Conservation (phyloP, 345 rosid species). For the Eucalyptus polybractea region DNA sequence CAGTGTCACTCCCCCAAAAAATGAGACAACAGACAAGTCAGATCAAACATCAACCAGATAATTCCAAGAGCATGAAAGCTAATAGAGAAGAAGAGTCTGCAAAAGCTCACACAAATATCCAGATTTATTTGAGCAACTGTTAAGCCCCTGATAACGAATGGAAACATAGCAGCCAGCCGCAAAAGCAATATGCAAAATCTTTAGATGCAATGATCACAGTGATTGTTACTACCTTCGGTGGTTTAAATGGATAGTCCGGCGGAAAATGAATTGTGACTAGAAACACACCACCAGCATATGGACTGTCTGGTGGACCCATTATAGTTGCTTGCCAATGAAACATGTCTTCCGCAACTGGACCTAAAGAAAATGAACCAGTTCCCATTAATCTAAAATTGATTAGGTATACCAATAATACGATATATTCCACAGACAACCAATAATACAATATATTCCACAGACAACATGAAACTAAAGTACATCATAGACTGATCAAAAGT, state of each 20-base stretch:
- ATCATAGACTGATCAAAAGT: background rate
- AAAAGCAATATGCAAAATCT: background rate
- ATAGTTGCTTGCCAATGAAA: conserved; percentile 59
- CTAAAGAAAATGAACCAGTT: background rate
- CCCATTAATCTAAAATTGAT: background rate
- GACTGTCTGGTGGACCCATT: conserved; percentile 54
- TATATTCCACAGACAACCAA: background rate
- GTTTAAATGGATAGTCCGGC: conserved; percentile 50
- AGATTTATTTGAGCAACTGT: background rate
- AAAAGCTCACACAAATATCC: background rate
- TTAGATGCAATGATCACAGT: background rate
- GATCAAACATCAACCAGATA: background rate
- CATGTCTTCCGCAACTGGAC: conserved; percentile 49
- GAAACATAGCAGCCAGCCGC: background rate
- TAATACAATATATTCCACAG: background rate
- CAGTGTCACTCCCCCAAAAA: background rate
- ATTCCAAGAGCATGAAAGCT: background rate
- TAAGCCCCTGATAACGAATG: background rate
- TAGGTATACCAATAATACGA: background rate
- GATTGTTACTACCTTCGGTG: conserved; percentile 28
- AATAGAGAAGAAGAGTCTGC: background rate
- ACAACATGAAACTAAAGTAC: background rate
- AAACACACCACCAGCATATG: conserved; percentile 43
- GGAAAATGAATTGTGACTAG: conserved; percentile 48
- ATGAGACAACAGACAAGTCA: background rate